Base-by-base conservation (phyloP, 2,329 filamentous ascomycete species). In the Colletotrichum sp. region DNA sequence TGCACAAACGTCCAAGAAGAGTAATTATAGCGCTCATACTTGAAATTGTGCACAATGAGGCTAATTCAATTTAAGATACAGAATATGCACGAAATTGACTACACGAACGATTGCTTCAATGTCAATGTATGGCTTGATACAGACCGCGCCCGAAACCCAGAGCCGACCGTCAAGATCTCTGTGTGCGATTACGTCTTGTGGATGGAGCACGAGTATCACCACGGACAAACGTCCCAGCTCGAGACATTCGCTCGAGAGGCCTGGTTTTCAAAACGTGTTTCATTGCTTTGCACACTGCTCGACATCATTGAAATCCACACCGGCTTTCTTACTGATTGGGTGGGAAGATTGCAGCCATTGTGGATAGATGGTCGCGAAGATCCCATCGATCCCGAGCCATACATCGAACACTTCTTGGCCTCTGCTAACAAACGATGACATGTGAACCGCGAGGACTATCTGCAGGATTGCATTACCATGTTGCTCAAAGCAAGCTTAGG, bases 91-190 rank as follows among this genome's bases (percentile, higher is more conserved):
- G n/a, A 16, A 57, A 26, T 28, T 16, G 55, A 59, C 8, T 18
- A 59, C 55, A 59, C 28, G 4, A 59, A 59, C 2, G 55, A 59
- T 7, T 3, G 55, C 26, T 59, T 59, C n/a, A n/a, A n/a, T n/a
- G n/a, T n/a, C n/a, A n/a, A n/a, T n/a, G n/a, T n/a, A n/a, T n/a
- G n/a, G n/a, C n/a, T n/a, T n/a, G n/a, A n/a, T n/a, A n/a, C n/a
- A n/a, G n/a, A n/a, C n/a, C n/a, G n/a, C n/a, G n/a, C n/a, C n/a
- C 55, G 1, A 26, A 59, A 28, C 3, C 22, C 55, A 8, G 55
- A 0, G 3, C 44, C 44, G 2, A 1, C 0, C 44, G n/a, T 59
- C 2, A 1, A 12, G 24, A 48, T 0, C 3, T 48, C 55, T 3
- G 2, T 59, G 18, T 59, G 24, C 13, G 3, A 4, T 0, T 59